Conservation (phyloP, 176 grass and related monocot genomes). For the Canna indica region DNA sequence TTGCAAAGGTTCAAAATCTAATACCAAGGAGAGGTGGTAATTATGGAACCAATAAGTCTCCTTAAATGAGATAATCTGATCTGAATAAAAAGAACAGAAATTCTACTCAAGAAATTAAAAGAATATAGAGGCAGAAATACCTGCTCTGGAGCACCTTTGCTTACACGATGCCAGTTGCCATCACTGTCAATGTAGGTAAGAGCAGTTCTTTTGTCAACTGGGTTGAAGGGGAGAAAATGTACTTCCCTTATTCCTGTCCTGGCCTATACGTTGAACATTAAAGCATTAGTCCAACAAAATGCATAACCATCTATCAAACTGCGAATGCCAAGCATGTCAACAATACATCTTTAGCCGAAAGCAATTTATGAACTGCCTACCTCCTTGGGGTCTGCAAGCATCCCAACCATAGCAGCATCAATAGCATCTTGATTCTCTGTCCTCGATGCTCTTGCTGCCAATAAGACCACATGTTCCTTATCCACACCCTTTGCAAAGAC, state of each 20-base stretch:
- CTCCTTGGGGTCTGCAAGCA: constrained; percentile 74
- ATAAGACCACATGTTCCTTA: constrained; percentile 30
- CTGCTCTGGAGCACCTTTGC: constrained; percentile 97
- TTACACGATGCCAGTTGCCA: constrained; percentile 60
- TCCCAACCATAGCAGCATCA: constrained; percentile 77
- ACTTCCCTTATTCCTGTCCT: constrained; percentile 62
- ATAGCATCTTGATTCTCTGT: constrained; percentile 98
- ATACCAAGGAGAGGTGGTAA: not conserved
- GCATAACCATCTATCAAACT: not conserved
- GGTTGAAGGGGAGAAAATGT: constrained; percentile 95
- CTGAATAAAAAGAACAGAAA: constrained; percentile 5
- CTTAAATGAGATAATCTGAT: not conserved
- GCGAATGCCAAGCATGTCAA: not conserved
- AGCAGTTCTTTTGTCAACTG: constrained; percentile 93
- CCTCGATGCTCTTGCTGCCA: constrained; percentile 66
- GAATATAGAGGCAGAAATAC: not conserved
- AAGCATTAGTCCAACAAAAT: constrained; percentile 14
- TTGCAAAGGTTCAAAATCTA: constrained; percentile 66
- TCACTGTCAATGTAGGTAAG: constrained; percentile 51
- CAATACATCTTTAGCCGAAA: not conserved
- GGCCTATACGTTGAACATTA: constrained; percentile 23
- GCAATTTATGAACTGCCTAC: constrained; percentile 19
- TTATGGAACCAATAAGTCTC: not conserved
- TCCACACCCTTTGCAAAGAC: constrained; percentile 37
- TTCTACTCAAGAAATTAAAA: not conserved